Percentiles rank a stretch among this genome's conserved stretches.
Conservation (phyloP, 1,139 yeast species). For the Blastobotrys buckinghamii region DNA sequence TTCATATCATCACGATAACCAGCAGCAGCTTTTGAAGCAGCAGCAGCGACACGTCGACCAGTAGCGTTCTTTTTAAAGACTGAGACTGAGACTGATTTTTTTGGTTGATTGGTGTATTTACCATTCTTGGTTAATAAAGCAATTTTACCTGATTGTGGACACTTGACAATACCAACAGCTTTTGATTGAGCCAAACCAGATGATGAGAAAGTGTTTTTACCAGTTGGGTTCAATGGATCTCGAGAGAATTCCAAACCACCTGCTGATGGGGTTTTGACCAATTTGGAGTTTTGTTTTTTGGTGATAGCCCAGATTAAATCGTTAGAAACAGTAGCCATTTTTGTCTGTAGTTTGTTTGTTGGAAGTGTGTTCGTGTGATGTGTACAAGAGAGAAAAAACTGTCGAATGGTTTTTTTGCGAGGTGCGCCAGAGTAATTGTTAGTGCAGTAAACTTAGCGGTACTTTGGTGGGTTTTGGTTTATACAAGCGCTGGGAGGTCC, state of each 20-base stretch:
- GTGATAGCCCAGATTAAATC: slow-evolving; percentile 48
- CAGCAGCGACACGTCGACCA: slow-evolving; percentile 39
- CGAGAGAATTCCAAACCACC: slow-evolving; percentile 41
- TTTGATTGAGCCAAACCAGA: slow-evolving; percentile 45
- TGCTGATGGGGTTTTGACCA: slow-evolving; percentile 40
- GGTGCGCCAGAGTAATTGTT: too few species aligned
- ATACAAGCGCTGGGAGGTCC: neutral
- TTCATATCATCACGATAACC: slow-evolving; percentile 41
- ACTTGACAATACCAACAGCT: slow-evolving; percentile 39
- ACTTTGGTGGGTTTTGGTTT: neutral
- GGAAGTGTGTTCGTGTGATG: neutral
- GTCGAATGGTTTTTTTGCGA: neutral
- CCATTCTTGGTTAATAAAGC: slow-evolving; percentile 39
- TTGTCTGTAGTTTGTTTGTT: slow-evolving; percentile 3
- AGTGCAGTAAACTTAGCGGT: too few species aligned
- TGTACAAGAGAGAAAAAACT: neutral
- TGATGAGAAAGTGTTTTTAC: slow-evolving; percentile 41
- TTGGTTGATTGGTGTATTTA: slow-evolving; percentile 41
- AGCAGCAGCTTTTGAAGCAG: slow-evolving; percentile 41
- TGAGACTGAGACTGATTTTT: slow-evolving; percentile 34
- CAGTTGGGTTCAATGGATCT: slow-evolving; percentile 46
- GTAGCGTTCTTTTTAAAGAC: slow-evolving; percentile 40
- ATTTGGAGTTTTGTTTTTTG: slow-evolving; percentile 41
- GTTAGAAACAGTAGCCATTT: slow-evolving; percentile 21
- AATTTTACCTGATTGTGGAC: slow-evolving; percentile 33